Percentiles rank a stretch among this genome's conserved stretches.
phyloP scores from a whole-genome alignment of 2,329 filamentous ascomycete genomes.

The Emmonsia crescens region DNA sequence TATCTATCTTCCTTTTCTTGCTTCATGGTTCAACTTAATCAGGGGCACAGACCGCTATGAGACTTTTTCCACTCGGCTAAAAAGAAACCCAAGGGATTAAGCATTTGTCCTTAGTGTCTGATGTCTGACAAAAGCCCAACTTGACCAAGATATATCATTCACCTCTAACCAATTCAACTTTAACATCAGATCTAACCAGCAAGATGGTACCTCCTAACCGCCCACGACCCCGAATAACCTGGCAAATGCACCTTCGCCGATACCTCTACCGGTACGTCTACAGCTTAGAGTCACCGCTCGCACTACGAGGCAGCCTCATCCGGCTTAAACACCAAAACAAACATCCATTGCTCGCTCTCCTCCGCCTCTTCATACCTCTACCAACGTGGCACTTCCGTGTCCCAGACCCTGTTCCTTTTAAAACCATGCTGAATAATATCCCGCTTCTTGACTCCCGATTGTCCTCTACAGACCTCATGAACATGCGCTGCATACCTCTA shows the following conservation, averaged over 20 bases:
- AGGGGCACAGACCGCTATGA: no score
- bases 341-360: conserved; percentile 13
- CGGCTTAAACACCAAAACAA: conserved; percentile 10
- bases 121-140: no score
- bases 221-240: not conserved
- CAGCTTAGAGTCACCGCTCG: conserved; percentile 9
- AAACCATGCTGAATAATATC: conserved; percentile 7
- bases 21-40: no score
- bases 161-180: not conserved
- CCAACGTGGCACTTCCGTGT: conserved; percentile 16
- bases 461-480: not conserved
- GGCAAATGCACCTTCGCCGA: conserved; percentile 6
- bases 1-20: no score
- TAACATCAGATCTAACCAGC: no score
- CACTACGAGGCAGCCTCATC: conserved; percentile 9
- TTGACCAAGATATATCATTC: no score
- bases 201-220: not conserved
- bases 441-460: conserved; percentile 4
- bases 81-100: no score
- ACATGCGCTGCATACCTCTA: conserved; percentile 11
- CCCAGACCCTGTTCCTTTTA: conserved; percentile 10
- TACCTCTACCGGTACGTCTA: conserved; percentile 7
- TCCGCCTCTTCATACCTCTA: conserved; percentile 14
- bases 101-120: no score
- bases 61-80: no score